These are phyloP conservation scores for Ambispora gerdemannii DNA, from an alignment of 192 early-diverging fungal genomes.

Conservation along the genomic window DNA sequence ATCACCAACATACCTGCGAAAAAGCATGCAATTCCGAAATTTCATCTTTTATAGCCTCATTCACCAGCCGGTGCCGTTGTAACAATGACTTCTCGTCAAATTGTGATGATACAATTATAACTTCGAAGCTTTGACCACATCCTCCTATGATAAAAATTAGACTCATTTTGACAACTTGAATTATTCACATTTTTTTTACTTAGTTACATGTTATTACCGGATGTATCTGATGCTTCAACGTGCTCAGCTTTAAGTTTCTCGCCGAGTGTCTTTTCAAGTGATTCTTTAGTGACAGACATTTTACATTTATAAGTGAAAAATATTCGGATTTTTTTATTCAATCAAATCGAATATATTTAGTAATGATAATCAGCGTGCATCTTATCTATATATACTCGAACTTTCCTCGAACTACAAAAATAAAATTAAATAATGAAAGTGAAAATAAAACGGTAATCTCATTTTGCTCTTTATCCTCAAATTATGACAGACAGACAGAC, in stretches of 20 bases:
- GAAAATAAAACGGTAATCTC: slow-evolving; percentile 24
- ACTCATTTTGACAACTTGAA: background rate
- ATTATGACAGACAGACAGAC: background rate
- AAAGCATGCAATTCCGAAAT: slow-evolving; percentile 82
- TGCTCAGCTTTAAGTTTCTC: slow-evolving; percentile 22
- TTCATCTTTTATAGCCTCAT: slow-evolving; percentile 75
- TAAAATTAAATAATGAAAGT: slow-evolving; percentile 23
- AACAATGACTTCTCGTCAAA: slow-evolving; percentile 72
- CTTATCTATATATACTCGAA: no score
- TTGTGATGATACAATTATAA: slow-evolving; percentile 66
- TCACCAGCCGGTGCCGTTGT: slow-evolving; percentile 75
- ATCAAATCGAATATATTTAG: no score
- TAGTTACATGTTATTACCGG: slow-evolving; percentile 1
- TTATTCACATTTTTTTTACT: background rate
- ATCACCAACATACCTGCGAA: slow-evolving; percentile 65
- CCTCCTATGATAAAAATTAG: slow-evolving; percentile 48
- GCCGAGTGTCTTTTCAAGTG: slow-evolving; percentile 7
- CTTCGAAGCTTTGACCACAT: slow-evolving; percentile 80
- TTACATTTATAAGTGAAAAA: no score
- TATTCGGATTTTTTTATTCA: no score
- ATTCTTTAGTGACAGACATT: slow-evolving; percentile 25
- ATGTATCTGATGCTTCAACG: slow-evolving; percentile 27
- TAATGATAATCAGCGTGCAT: no score
- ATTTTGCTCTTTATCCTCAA: background rate
- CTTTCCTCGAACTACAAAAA: no score